phyloP scores from a whole-genome alignment of 345 rosid species.

The rapeseed (Brassica napus) region Da-Ae NC_063447.1:8818001-8818500 shows the following conservation, averaged over 20 bases:
- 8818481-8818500: too few relatives aligned
- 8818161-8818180: neutral
- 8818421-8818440: neutral
- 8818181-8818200: conserved; percentile 13
- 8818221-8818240: conserved; percentile 27
- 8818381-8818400: conserved; percentile 11
- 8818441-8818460: conserved; percentile 27
- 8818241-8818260: neutral
- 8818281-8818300: too few relatives aligned
- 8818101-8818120: conserved; percentile 26
- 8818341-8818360: neutral
- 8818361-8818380: neutral
- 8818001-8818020: conserved; percentile 20
- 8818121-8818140: conserved; percentile 37
- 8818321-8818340: neutral
- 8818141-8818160: conserved; percentile 39
- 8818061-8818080: conserved; percentile 29
- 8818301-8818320: too few relatives aligned
- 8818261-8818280: neutral
- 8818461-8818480: conserved; percentile 23
- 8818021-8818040: conserved; percentile 31
- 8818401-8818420: neutral
- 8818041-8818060: conserved; percentile 43
- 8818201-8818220: conserved; percentile 38
- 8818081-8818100: too few relatives aligned